Percentiles rank a stretch among this genome's conserved stretches.
Evolutionary conservation across 176 grass and related monocot genomes (phyloP).

Genomic region (Oryza rufipogon): DNA sequence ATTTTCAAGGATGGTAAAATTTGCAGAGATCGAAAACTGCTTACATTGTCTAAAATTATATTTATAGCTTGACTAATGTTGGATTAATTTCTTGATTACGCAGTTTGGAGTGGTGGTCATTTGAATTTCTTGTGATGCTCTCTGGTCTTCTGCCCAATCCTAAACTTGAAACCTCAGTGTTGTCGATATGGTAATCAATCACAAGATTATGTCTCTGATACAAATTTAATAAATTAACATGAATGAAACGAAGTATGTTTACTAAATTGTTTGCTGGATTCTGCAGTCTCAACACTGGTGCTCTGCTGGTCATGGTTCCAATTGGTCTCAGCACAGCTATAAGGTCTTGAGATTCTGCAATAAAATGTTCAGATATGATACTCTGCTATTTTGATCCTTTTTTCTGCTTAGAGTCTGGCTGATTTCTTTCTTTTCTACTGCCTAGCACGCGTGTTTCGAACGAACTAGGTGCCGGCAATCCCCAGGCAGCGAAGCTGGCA

Average conservation of each 20-base stretch:
- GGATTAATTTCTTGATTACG: background rate
- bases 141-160: conserved; percentile 52
- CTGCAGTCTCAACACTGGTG: conserved; percentile 40
- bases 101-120: conserved; percentile 59
- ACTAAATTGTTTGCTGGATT: background rate
- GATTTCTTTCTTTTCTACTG: background rate
- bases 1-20: no score
- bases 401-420: background rate
- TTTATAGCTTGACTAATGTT: no score
- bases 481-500: conserved; percentile 30
- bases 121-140: conserved; percentile 45
- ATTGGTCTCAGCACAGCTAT: conserved; percentile 23
- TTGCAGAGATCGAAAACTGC: no score
- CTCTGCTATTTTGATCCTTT: background rate
- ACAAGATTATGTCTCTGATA: background rate
- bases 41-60: background rate
- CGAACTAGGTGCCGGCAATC: conserved; percentile 26
- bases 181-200: conserved; percentile 46
- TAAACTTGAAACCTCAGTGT: conserved; percentile 48
- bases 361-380: background rate
- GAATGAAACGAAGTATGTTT: background rate
- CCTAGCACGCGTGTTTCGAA: conserved; percentile 16
- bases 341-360: background rate
- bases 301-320: conserved; percentile 43
- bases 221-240: background rate